phyloP scores from a whole-genome alignment of 2,329 filamentous ascomycete genomes.

The Furcasterigmium furcatum region DNA sequence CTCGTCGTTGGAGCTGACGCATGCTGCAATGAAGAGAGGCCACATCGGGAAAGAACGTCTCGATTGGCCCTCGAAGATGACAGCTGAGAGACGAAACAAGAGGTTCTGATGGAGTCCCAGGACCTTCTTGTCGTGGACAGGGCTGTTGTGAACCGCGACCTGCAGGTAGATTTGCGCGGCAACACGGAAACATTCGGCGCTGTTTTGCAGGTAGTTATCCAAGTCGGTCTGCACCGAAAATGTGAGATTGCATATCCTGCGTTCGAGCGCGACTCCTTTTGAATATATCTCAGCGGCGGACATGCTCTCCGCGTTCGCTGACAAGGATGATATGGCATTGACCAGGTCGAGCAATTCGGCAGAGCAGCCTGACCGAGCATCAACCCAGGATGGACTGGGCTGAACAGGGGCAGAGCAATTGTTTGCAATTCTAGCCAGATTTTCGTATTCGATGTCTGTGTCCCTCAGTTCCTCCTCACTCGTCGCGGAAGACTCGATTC shows the following conservation, averaged over 20 bases:
- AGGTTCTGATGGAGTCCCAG: no score
- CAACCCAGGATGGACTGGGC: not conserved
- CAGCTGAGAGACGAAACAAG: not conserved
- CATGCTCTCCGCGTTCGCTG: not conserved
- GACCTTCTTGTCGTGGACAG: no score
- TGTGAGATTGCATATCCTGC: not conserved
- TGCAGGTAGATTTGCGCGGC: slow-evolving; percentile 4
- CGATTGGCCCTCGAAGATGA: not conserved
- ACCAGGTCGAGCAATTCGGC: slow-evolving; percentile 1
- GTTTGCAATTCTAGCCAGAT: not conserved
- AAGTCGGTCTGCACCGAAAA: not conserved
- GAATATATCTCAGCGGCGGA: not conserved
- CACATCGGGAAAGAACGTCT: slow-evolving; percentile 3
- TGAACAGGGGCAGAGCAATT: not conserved
- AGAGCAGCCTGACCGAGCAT: slow-evolving; percentile 2
- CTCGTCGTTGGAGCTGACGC: slow-evolving; percentile 1
- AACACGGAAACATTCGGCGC: slow-evolving; percentile 5
- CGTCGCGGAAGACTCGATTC: no score
- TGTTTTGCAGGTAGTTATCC: slow-evolving; percentile 2
- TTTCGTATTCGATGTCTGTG: no score
- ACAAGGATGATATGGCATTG: not conserved
- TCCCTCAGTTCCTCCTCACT: no score
- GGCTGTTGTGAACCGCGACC: not conserved
- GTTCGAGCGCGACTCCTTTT: not conserved
- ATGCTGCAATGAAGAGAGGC: slow-evolving; percentile 3